phyloP scores from a whole-genome alignment of 768 basidiomycete genomes.

The Pholiota conissans region DNA sequence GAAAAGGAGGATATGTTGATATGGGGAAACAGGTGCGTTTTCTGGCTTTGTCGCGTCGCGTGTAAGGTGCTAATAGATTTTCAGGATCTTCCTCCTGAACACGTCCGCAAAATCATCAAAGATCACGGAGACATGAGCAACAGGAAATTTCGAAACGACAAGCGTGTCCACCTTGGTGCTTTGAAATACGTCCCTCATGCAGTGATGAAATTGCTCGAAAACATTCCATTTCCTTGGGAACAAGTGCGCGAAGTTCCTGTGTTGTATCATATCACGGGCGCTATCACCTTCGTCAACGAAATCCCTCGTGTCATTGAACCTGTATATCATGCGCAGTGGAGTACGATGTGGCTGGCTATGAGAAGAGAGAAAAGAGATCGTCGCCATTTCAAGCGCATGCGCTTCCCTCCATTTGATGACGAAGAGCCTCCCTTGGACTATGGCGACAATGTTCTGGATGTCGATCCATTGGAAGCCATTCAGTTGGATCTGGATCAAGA shows the following conservation, averaged over 20 bases:
- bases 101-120: conserved; percentile 99
- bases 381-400: conserved; percentile 99
- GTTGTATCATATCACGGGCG: conserved; percentile 98
- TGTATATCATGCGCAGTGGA: conserved; percentile 99
- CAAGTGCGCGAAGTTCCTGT: conserved; percentile 99
- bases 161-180: conserved; percentile 97
- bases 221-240: conserved; percentile 97
- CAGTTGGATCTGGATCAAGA: conserved; percentile 92
- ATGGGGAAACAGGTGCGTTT: conserved; percentile 88
- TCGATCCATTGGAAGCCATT: conserved; percentile 96
- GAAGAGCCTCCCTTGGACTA: conserved; percentile 99
- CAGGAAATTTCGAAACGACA: conserved; percentile 98
- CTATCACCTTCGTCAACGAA: conserved; percentile 99
- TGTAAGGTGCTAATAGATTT: conserved; percentile 20
- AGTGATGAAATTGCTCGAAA: conserved; percentile 98
- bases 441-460: conserved; percentile 97
- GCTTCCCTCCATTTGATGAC: conserved; percentile 98
- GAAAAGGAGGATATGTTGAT: conserved; percentile 86
- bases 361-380: conserved; percentile 97
- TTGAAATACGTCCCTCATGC: conserved; percentile 99
- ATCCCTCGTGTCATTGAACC: conserved; percentile 97
- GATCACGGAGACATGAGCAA: conserved; percentile 99
- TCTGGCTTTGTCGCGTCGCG: conserved; percentile 5
- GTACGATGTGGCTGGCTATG: conserved; percentile 99
- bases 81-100: conserved; percentile 94